Conservation (phyloP, 768 basidiomycete genomes). For the Hypholoma sublateritium region DNA sequence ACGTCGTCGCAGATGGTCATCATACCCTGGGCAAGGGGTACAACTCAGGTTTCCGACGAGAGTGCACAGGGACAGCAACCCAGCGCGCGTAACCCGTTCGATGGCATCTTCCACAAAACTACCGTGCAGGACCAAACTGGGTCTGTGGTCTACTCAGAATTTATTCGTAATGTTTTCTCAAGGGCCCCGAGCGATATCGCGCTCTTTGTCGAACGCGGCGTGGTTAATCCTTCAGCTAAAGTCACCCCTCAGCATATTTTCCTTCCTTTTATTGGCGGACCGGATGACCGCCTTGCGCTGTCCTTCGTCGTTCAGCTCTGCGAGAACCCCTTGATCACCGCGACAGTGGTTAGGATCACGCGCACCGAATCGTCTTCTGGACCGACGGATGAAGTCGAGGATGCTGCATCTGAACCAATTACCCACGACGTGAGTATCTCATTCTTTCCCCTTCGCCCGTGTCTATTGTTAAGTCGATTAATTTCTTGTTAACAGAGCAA, state of each 20-base stretch:
- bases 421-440: neutral
- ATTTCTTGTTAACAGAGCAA: slow-evolving; percentile 25
- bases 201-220: slow-evolving; percentile 81
- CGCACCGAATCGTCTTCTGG: slow-evolving; percentile 7
- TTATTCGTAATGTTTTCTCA: slow-evolving; percentile 79
- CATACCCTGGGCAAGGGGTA: slow-evolving; percentile 75
- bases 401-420: neutral
- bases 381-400: slow-evolving; percentile 28
- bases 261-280: slow-evolving; percentile 91
- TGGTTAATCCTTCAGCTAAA: slow-evolving; percentile 22
- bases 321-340: slow-evolving; percentile 55
- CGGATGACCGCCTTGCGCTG: slow-evolving; percentile 88
- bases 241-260: slow-evolving; percentile 60
- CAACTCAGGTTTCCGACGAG: slow-evolving; percentile 25
- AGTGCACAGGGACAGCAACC: slow-evolving; percentile 16
- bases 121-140: slow-evolving; percentile 48
- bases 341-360: slow-evolving; percentile 59
- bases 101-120: slow-evolving; percentile 66
- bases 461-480: neutral
- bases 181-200: slow-evolving; percentile 75
- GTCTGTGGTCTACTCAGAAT: slow-evolving; percentile 72
- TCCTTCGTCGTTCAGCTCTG: slow-evolving; percentile 80
- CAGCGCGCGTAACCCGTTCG: slow-evolving; percentile 62
- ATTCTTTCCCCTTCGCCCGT: neutral
- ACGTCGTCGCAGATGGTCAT: slow-evolving; percentile 71